Evolutionary conservation across 495 filamentous ascomycete species (phyloP).

Genomic region (Hypomontagnella submonticulosa): DNA sequence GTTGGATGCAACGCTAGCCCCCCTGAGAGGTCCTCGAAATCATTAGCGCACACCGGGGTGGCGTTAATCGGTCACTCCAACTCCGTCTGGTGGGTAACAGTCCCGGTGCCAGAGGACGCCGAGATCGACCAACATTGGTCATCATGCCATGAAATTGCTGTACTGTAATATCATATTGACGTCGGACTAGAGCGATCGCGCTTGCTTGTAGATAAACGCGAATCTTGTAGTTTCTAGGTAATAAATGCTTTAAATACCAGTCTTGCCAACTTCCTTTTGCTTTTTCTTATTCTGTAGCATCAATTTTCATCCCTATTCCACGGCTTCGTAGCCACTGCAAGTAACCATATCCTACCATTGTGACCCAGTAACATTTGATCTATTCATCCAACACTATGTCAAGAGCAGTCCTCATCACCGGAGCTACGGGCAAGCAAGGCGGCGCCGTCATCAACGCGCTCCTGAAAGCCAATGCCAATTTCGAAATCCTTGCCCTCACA

Average conservation of each 20-base stretch:
- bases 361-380: neutral
- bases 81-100: conserved; percentile 9
- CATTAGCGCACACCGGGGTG: conserved; percentile 10
- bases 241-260: neutral
- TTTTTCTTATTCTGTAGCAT: neutral
- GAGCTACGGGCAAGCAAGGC: conserved; percentile 77
- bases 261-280: neutral
- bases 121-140: conserved; percentile 27
- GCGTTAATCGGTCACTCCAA: conserved; percentile 28
- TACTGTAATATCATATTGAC: conserved; percentile 29
- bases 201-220: neutral
- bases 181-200: neutral
- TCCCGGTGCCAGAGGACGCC: conserved; percentile 17
- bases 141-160: conserved; percentile 11
- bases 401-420: conserved; percentile 66
- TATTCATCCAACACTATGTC: conserved; percentile 31
- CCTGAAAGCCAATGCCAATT: conserved; percentile 53
- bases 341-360: neutral
- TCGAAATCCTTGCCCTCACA: conserved; percentile 72
- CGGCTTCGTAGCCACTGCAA: neutral
- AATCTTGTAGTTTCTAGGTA: conserved; percentile 8
- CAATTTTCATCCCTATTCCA: neutral
- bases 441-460: conserved; percentile 66
- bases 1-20: too few species aligned
- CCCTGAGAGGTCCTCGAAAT: too few species aligned